Conservation (phyloP, 768 basidiomycete genomes). For the Lentinula lateritia region DNA sequence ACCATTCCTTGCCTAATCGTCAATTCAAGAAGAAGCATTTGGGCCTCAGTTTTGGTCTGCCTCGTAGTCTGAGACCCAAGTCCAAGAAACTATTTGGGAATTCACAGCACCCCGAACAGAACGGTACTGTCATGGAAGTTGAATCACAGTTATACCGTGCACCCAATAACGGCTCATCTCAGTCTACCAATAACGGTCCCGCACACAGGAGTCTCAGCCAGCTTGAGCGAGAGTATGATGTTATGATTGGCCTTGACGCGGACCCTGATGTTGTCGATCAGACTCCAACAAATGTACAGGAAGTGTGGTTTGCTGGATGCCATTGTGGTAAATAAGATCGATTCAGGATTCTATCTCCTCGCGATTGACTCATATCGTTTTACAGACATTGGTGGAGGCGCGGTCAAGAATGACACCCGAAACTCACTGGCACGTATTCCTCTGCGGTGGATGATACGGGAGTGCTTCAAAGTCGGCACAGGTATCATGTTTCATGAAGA, state of each 20-base stretch:
- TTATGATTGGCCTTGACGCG: slow-evolving; percentile 10
- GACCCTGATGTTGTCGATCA: background rate
- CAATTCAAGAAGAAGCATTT: background rate
- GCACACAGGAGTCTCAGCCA: background rate
- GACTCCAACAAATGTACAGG: slow-evolving; percentile 2
- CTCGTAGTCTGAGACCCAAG: background rate
- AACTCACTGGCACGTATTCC: slow-evolving; percentile 66
- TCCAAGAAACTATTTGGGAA: background rate
- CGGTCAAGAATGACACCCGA: slow-evolving; percentile 26
- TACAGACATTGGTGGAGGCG: slow-evolving; percentile 27
- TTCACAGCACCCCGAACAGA: background rate
- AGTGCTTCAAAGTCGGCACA: slow-evolving; percentile 49
- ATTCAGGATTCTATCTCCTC: background rate
- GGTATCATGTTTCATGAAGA: slow-evolving; percentile 56
- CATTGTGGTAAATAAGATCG: slow-evolving; percentile 29
- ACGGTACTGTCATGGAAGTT: background rate
- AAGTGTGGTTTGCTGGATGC: slow-evolving; percentile 10
- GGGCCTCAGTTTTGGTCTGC: background rate
- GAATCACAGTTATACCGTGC: background rate
- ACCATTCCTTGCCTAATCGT: background rate
- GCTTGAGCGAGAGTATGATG: background rate
- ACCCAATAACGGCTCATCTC: too few relatives aligned
- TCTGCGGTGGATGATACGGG: slow-evolving; percentile 72
- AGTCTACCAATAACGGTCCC: background rate
- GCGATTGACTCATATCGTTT: background rate